phyloP scores from a whole-genome alignment of 805 yeast genomes.

The Kluyveromyces nonfermentans region DNA sequence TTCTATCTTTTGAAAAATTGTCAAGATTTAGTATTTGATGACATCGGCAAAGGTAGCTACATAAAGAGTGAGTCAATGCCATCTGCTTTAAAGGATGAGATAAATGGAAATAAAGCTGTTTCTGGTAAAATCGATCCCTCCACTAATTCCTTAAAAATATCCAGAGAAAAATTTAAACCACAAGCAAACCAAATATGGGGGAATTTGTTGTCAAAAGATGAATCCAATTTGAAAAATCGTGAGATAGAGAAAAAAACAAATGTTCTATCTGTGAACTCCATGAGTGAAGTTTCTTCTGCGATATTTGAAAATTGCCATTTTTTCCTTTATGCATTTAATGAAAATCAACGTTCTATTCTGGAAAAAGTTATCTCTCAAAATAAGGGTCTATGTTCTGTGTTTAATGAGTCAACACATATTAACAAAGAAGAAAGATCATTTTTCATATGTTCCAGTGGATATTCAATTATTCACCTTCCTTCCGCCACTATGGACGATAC shows the following conservation, averaged over 20 bases:
- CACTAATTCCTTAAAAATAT: not conserved
- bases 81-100: too few relatives aligned
- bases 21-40: slow-evolving; percentile 13
- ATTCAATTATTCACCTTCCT: slow-evolving; percentile 9
- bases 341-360: not conserved
- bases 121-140: not conserved
- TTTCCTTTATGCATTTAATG: not conserved
- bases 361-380: not conserved
- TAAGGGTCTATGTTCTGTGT: not conserved
- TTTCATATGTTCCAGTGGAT: slow-evolving; percentile 14
- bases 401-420: not conserved
- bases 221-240: not conserved
- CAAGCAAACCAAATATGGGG: slow-evolving; percentile 25
- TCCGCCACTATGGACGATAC: not conserved
- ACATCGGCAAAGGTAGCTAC: slow-evolving; percentile 23
- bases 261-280: not conserved
- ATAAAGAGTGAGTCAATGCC: not conserved
- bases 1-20: slow-evolving; percentile 21
- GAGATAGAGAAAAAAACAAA: not conserved
- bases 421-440: not conserved
- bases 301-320: slow-evolving; percentile 1
- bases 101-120: too few relatives aligned
- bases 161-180: slow-evolving; percentile 17
- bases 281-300: not conserved
- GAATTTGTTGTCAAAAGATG: slow-evolving; percentile 15